Conservation (phyloP, 2,329 filamentous ascomycete genomes). For the Colletotrichum gigasporum region DNA sequence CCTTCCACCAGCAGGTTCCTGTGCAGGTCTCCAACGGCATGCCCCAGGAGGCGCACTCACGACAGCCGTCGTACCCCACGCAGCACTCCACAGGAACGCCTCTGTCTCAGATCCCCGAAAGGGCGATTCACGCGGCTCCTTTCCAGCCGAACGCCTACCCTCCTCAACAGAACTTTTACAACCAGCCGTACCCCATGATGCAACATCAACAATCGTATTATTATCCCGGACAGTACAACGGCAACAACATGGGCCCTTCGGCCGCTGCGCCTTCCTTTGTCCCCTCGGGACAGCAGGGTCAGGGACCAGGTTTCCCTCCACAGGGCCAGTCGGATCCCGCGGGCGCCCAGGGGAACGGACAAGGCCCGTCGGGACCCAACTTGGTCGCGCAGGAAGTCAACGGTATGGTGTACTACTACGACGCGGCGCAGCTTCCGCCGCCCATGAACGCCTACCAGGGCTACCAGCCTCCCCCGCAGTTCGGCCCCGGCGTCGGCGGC, state of each 20-base stretch:
- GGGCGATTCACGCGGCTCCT: conserved; percentile 87
- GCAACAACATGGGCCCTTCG: conserved; percentile 39
- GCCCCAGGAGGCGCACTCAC: conserved; percentile 68
- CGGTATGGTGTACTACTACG: conserved; percentile 96
- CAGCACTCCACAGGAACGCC: conserved; percentile 81
- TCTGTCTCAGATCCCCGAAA: conserved; percentile 90
- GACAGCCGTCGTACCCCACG: conserved; percentile 75
- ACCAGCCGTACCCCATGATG: conserved; percentile 65
- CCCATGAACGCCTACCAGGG: conserved; percentile 60
- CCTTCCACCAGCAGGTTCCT: conserved; percentile 96
- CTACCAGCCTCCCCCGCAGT: conserved; percentile 51
- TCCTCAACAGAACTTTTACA: conserved; percentile 68
- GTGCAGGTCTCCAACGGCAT: conserved; percentile 71
- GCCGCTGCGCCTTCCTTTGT: conserved; percentile 64
- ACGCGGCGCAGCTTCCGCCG: conserved; percentile 73
- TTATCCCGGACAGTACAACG: conserved; percentile 39
- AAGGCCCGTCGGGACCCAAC: conserved; percentile 59
- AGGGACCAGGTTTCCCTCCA: conserved; percentile 52
- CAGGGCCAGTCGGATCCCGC: conserved; percentile 50
- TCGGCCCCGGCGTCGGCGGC: conserved; percentile 62
- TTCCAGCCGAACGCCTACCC: conserved; percentile 82
- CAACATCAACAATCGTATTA: conserved; percentile 71
- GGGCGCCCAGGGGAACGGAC: conserved; percentile 46
- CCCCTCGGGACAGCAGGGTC: conserved; percentile 59
- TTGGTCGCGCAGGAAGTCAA: conserved; percentile 87